These are phyloP conservation scores for Juncus effusus DNA, from an alignment of 176 grass and related monocot species.

Conservation along the genomic window DNA sequence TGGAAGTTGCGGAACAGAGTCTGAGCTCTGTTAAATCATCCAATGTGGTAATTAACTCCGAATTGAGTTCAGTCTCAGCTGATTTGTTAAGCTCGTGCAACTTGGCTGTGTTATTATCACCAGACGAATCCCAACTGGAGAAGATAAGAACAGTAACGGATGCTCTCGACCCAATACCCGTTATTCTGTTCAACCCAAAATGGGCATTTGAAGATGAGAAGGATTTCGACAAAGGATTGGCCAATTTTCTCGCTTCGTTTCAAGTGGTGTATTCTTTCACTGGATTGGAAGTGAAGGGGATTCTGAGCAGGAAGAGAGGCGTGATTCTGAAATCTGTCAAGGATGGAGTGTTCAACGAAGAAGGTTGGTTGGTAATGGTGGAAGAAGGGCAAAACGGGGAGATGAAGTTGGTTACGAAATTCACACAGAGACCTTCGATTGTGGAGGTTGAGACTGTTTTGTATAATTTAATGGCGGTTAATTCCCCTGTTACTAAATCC, in stretches of 20 bases:
- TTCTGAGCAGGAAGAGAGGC: constrained; percentile 67
- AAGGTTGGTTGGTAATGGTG: constrained; percentile 85
- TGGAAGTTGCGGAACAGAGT: constrained; percentile 30
- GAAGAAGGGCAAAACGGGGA: constrained; percentile 40
- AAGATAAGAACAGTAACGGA: constrained; percentile 34
- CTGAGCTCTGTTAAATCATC: constrained; percentile 14
- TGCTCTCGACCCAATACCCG: constrained; percentile 43
- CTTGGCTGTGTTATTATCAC: constrained; percentile 52
- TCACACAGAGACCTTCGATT: constrained; percentile 73
- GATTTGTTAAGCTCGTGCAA: constrained; percentile 35
- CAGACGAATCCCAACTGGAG: constrained; percentile 45
- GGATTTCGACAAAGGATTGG: constrained; percentile 28
- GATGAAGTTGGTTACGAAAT: constrained; percentile 60
- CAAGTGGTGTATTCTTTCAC: constrained; percentile 90
- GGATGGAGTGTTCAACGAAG: constrained; percentile 52
- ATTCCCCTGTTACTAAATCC: constrained; percentile 93
- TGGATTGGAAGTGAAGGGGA: constrained; percentile 73
- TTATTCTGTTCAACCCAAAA: constrained; percentile 79
- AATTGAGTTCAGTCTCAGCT: constrained; percentile 30
- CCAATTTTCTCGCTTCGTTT: constrained; percentile 58
- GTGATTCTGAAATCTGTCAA: constrained; percentile 57
- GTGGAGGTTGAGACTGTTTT: constrained; percentile 78
- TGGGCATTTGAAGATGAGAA: constrained; percentile 83
- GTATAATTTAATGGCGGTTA: constrained; percentile 93
- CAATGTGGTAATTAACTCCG: constrained; percentile 36